These are phyloP conservation scores for Pholiota conissans DNA, from an alignment of 768 basidiomycete genomes.

Conservation along the genomic window DNA sequence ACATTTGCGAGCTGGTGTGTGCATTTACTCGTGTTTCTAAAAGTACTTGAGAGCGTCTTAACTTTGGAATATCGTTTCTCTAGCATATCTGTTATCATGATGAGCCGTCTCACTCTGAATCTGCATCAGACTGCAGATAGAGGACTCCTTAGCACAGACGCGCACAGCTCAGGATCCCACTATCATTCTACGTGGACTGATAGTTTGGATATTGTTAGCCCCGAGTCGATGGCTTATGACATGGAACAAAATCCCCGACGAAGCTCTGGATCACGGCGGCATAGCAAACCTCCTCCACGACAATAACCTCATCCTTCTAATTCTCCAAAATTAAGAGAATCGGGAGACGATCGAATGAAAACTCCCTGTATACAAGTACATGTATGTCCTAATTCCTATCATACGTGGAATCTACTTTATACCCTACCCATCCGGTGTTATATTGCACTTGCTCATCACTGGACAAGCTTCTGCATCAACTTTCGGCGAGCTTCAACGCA, in stretches of 20 bases:
- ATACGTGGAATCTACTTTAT: neutral
- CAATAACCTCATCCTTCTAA: neutral
- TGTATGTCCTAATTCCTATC: neutral
- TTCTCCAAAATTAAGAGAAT: neutral
- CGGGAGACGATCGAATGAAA: too few relatives aligned
- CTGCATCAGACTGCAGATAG: slow-evolving; percentile 40
- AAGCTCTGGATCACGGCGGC: neutral
- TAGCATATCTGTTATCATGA: slow-evolving; percentile 51
- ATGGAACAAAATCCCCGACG: neutral
- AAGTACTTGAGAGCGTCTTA: too few relatives aligned
- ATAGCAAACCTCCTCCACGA: neutral
- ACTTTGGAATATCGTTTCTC: neutral
- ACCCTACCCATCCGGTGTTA: too few relatives aligned
- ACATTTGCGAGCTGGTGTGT: slow-evolving; percentile 50
- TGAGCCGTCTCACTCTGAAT: slow-evolving; percentile 59
- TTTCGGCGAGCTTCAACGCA: slow-evolving; percentile 31
- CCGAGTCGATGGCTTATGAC: neutral
- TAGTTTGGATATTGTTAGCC: slow-evolving; percentile 2
- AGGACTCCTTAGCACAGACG: slow-evolving; percentile 31
- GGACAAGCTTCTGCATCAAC: neutral
- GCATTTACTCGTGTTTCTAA: neutral
- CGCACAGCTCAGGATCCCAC: slow-evolving; percentile 22
- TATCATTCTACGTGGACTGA: slow-evolving; percentile 9
- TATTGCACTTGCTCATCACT: neutral
- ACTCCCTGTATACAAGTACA: neutral